Evolutionary conservation across 164 flowering plant genomes (phyloP).

Genomic region (Kingdonia uniflora): DNA sequence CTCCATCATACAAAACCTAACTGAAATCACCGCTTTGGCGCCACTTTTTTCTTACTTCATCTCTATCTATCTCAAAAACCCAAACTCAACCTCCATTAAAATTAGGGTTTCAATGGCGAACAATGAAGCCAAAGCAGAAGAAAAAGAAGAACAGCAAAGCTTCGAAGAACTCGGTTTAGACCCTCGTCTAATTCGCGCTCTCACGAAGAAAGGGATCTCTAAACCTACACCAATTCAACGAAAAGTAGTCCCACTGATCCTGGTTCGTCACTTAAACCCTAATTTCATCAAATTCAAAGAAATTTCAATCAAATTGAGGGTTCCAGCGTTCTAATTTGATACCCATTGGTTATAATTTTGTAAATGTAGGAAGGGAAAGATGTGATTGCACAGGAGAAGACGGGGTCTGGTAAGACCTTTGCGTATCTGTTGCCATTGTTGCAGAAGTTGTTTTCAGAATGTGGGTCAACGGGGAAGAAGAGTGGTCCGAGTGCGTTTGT

Average conservation of each 20-base stretch:
- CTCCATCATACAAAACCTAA: no score
- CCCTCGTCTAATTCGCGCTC: constrained; percentile 64
- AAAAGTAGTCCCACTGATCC: constrained; percentile 62
- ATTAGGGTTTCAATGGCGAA: no score
- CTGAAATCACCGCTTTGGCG: no score
- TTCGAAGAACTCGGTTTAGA: constrained; percentile 84
- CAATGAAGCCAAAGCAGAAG: no score
- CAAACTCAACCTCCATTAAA: no score
- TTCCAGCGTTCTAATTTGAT: no score
- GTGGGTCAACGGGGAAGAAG: constrained; percentile 24
- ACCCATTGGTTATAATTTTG: neutral
- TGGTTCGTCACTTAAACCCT: constrained; percentile 26
- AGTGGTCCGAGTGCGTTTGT: constrained; percentile 56
- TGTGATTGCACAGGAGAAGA: constrained; percentile 85
- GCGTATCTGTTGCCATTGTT: constrained; percentile 90
- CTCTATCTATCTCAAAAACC: no score
- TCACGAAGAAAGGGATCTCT: constrained; percentile 50
- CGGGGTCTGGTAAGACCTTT: constrained; percentile 95
- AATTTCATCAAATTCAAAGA: neutral
- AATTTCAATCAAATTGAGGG: neutral
- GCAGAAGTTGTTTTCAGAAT: constrained; percentile 62
- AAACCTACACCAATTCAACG: constrained; percentile 82
- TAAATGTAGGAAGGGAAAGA: constrained; percentile 74
- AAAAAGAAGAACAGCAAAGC: constrained; percentile 33
- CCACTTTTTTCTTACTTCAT: no score